phyloP scores from a whole-genome alignment of 176 grass and related monocot species.

The Eleusine indica region DNA sequence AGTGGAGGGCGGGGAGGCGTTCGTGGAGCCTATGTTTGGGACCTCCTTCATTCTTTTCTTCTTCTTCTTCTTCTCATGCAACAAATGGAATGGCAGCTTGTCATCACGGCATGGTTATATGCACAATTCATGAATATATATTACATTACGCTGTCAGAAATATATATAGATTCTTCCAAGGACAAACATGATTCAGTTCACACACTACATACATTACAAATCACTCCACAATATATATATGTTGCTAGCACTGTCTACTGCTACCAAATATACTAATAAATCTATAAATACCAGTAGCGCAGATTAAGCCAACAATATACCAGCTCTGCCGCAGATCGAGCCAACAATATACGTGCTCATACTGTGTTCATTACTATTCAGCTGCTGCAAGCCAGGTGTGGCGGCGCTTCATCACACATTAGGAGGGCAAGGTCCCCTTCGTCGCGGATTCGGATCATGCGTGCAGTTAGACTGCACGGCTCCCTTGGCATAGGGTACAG shows the following conservation, averaged over 20 bases:
- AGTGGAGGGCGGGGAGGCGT: slow-evolving; percentile 70
- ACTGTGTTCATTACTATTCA: background rate
- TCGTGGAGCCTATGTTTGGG: slow-evolving; percentile 66
- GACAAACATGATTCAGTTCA: no score
- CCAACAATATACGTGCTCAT: background rate
- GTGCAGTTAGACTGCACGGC: background rate
- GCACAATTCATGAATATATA: no score
- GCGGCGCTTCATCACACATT: background rate
- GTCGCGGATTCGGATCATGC: background rate
- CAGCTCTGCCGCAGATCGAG: background rate
- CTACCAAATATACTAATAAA: no score
- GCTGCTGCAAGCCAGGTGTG: background rate
- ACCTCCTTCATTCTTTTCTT: background rate
- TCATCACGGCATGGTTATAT: background rate
- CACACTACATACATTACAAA: no score
- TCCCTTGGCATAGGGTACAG: no score
- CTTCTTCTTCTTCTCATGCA: background rate
- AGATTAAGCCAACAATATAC: no score
- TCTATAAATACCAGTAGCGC: no score
- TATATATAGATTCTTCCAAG: no score
- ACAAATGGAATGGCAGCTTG: background rate
- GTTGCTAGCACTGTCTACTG: no score
- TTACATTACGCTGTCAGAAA: no score
- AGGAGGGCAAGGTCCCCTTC: background rate
- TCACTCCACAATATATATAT: no score